Conservation (phyloP, 176 grass and related monocot species). For the Saccharum officinarum region DNA sequence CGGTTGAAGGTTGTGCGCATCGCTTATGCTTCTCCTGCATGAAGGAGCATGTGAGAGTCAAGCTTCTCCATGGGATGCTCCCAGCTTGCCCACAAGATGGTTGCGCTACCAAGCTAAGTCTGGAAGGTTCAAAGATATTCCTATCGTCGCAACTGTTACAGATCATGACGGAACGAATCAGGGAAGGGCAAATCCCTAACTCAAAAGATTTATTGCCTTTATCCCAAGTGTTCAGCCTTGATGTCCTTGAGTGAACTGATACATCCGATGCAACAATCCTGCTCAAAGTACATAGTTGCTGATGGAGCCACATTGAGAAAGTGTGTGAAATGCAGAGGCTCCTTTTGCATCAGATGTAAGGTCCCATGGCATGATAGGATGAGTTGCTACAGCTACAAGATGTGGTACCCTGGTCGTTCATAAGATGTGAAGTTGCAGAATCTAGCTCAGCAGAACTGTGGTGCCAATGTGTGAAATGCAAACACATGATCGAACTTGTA, state of each 20-base stretch:
- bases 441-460: background rate
- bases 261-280: background rate
- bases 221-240: conserved; percentile 16
- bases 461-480: conserved; percentile 12
- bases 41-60: conserved; percentile 77
- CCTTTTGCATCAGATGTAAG: background rate
- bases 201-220: conserved; percentile 52
- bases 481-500: conserved; percentile 77
- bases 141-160: conserved; percentile 44
- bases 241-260: conserved; percentile 1
- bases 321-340: conserved; percentile 1
- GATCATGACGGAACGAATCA: conserved; percentile 64
- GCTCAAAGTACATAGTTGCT: background rate
- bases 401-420: background rate
- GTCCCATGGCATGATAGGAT: background rate
- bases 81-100: conserved; percentile 70
- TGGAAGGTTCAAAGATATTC: conserved; percentile 59
- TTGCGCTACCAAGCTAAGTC: conserved; percentile 59
- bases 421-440: background rate
- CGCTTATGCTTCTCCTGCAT: conserved; percentile 84
- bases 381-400: background rate
- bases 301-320: background rate
- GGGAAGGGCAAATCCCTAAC: conserved; percentile 64
- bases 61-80: conserved; percentile 61
- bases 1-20: conserved; percentile 56